Percentiles rank a stretch among this genome's conserved stretches.
phyloP scores from a whole-genome alignment of 768 basidiomycete species.

The Suillus placidus region DNA sequence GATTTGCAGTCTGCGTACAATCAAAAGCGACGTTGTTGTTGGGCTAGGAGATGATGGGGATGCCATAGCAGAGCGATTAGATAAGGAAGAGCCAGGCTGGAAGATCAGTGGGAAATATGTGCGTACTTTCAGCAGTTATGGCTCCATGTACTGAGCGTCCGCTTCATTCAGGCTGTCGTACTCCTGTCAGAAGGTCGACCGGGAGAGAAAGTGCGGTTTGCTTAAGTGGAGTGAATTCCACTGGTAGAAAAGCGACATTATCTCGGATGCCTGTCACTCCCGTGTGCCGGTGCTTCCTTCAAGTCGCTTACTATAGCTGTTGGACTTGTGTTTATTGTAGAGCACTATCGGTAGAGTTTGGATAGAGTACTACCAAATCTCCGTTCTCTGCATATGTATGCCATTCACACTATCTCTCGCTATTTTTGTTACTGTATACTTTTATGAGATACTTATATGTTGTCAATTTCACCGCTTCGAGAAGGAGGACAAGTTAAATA shows the following conservation, averaged over 20 bases:
- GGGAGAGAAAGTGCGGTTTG: constrained; percentile 84
- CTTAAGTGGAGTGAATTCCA: constrained; percentile 33
- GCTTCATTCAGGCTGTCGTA: constrained; percentile 68
- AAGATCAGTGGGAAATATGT: constrained; percentile 98
- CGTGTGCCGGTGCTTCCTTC: background rate
- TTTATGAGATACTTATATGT: constrained; percentile 2
- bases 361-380: background rate
- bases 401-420: background rate
- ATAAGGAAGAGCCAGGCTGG: constrained; percentile 89
- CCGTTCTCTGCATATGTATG: background rate
- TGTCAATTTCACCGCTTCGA: background rate
- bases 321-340: background rate
- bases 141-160: constrained; percentile 18
- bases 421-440: background rate
- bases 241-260: background rate
- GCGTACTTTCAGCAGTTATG: constrained; percentile 36
- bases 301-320: no score
- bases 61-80: constrained; percentile 73
- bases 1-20: constrained; percentile 83
- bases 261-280: background rate
- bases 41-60: constrained; percentile 75
- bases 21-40: constrained; percentile 96
- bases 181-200: constrained; percentile 87
- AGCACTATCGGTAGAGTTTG: background rate
- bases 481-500: background rate